These are phyloP conservation scores for Phylloporus scabripes DNA, from an alignment of 768 basidiomycete genomes.

Conservation along the genomic window DNA sequence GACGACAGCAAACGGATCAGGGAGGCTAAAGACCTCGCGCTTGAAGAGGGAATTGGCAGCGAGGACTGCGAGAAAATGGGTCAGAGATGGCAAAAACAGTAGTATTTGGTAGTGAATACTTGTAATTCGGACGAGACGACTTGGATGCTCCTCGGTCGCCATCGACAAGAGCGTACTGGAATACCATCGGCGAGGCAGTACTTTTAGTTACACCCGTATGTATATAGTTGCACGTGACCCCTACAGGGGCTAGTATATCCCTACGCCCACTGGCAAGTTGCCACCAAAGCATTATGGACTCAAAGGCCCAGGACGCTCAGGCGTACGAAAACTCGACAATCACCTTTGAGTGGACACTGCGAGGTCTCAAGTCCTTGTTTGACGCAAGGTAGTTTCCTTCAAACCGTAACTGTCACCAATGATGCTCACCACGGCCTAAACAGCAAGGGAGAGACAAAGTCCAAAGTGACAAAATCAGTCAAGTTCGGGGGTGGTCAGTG, in stretches of 20 bases:
- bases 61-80: conserved; percentile 47
- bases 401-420: neutral
- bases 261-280: neutral
- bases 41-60: conserved; percentile 72
- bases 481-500: conserved; percentile 73
- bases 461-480: conserved; percentile 69
- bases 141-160: conserved; percentile 13
- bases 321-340: conserved; percentile 49
- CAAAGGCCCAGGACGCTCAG: conserved; percentile 25
- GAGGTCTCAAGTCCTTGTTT: conserved; percentile 64
- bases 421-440: neutral
- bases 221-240: conserved; percentile 4
- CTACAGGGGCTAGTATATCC: neutral
- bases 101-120: conserved; percentile 3
- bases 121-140: conserved; percentile 23
- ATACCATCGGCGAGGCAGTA: neutral
- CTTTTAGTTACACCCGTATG: neutral
- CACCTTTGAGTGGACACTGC: conserved; percentile 75
- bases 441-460: conserved; percentile 71
- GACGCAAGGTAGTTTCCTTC: conserved; percentile 50
- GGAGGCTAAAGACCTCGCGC: conserved; percentile 72
- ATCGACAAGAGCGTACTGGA: conserved; percentile 6
- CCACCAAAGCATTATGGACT: conserved; percentile 23
- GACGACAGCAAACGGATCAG: conserved; percentile 85
- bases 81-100: neutral